Percentiles rank a stretch among this genome's conserved stretches.
These are phyloP conservation scores for Magnusiomyces paraingens DNA, from an alignment of 1,139 yeast genomes.

Conservation along the genomic window DNA sequence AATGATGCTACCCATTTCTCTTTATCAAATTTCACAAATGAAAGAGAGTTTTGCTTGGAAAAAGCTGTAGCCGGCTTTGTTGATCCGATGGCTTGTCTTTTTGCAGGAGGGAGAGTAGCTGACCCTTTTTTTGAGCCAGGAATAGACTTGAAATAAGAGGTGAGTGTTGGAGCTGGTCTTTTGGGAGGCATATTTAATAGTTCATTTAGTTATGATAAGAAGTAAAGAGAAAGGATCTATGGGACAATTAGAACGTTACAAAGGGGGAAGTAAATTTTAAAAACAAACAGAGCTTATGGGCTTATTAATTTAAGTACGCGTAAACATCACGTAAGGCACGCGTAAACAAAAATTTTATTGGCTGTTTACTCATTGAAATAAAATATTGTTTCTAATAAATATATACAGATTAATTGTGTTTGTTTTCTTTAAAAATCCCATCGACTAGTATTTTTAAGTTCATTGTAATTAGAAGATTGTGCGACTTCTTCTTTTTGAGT, in stretches of 20 bases:
- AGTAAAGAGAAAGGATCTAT: not conserved
- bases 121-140: not conserved
- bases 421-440: constrained; percentile 4
- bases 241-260: no score
- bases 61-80: not conserved
- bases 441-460: not conserved
- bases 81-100: constrained; percentile 7
- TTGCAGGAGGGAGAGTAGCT: constrained; percentile 4
- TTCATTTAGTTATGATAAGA: not conserved
- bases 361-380: not conserved
- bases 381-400: constrained; percentile 5
- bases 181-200: constrained; percentile 9
- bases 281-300: not conserved
- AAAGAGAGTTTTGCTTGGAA: not conserved
- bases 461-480: not conserved
- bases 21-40: constrained; percentile 39
- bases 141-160: constrained; percentile 12
- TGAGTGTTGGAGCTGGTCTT: constrained; percentile 11
- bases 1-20: constrained; percentile 49
- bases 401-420: constrained; percentile 6
- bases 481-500: not conserved
- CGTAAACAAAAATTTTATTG: no score
- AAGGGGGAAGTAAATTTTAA: not conserved
- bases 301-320: no score
- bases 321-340: no score